Base-by-base conservation (phyloP, 2,329 filamentous ascomycete genomes). In the Ophiocordyceps camponoti-leonardi region DNA sequence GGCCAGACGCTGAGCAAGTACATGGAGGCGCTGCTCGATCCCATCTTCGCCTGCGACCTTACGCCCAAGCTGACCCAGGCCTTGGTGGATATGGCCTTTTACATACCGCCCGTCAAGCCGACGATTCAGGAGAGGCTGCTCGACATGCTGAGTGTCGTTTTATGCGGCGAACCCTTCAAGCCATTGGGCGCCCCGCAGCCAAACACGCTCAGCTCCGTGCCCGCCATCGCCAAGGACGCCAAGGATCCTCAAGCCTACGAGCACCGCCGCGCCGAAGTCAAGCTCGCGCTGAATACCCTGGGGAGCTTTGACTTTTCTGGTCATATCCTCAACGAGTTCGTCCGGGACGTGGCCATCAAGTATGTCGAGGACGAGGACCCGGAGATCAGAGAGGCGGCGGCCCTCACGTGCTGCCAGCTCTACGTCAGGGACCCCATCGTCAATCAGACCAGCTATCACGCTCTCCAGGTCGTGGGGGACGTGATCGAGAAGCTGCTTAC, bases 1-100 rank as follows among this genome's bases (percentile, higher is more conserved):
- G 92, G 92, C 1, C 92, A 98, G 65, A 92, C 90, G 0, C 71
- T 98, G 45, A 96, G 86, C 72, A 98, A 96, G 64, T 95, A 96
- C 59, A 95, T 98, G 79, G 88, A 95, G 59, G 85, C 88, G 13
- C 68, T 98, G 26, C 73, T 98, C 11, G 90, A 95, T 54, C 88
- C 93, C 12, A 95, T 98, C 48, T 98, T 98, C 62, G 88, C 86
- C 16, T 98, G 92, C 59, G 92, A 94, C 43, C 71, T 98, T 45
- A 95, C 87, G 35, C 84, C 90, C 47, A 92, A 93, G 52, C 73
- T 98, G 22, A 95, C 90, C 0, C 88, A 96, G 59, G 93, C 93
- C 3, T 70, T 98, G 45, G 88, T 96, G 20, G 93, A 98, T 57
- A 95, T 98, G 85, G 92, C 92, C 26, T 94, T 96, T 58, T 96